These are phyloP conservation scores for Tolypocladium album DNA, from an alignment of 2,329 filamentous ascomycete species.

Conservation along the genomic window DNA sequence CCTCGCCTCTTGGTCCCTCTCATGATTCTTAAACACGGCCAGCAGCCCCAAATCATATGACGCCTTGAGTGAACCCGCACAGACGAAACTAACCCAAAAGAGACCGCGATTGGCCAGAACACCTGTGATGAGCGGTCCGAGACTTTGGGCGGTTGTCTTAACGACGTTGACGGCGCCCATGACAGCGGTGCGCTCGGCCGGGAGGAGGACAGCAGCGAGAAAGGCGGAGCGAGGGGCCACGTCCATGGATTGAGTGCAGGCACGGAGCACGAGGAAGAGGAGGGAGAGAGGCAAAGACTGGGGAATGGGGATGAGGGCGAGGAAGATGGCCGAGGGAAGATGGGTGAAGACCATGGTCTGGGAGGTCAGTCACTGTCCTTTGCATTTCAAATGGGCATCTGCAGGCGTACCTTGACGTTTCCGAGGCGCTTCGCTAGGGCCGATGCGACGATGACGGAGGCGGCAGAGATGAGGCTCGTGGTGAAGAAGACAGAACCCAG, in stretches of 20 bases:
- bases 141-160: constrained; percentile 52
- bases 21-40: constrained; percentile 13
- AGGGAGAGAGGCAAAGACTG: constrained; percentile 41
- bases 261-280: constrained; percentile 48
- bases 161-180: constrained; percentile 62
- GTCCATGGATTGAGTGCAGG: constrained; percentile 59
- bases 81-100: constrained; percentile 53
- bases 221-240: constrained; percentile 60
- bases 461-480: constrained; percentile 38
- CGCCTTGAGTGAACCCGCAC: constrained; percentile 53
- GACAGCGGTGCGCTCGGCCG: constrained; percentile 57
- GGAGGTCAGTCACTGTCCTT: neutral
- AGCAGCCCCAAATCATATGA: constrained; percentile 49
- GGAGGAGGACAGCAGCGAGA: constrained; percentile 51
- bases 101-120: constrained; percentile 40
- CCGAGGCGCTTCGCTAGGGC: constrained; percentile 45
- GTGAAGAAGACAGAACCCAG: constrained; percentile 45
- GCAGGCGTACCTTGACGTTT: constrained; percentile 48
- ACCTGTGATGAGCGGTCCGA: constrained; percentile 56
- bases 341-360: constrained; percentile 69
- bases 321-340: constrained; percentile 55
- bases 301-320: constrained; percentile 51
- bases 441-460: constrained; percentile 41
- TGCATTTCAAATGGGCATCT: neutral
- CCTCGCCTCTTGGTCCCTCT: constrained; percentile 1